phyloP scores from a whole-genome alignment of 768 basidiomycete species.

The Crucibulum laeve region DNA sequence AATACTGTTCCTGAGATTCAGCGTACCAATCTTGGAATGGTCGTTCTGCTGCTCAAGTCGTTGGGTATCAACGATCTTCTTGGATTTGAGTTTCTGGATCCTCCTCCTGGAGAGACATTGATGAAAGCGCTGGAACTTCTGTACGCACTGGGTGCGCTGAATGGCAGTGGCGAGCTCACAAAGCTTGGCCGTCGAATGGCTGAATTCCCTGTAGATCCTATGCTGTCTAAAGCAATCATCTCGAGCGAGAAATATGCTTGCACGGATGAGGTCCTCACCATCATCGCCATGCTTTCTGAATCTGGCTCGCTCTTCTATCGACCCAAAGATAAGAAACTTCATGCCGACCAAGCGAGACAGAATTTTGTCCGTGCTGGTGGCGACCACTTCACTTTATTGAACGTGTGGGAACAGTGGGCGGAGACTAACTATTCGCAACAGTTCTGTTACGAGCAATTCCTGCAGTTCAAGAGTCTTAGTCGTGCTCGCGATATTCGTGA shows the following conservation, averaged over 20 bases:
- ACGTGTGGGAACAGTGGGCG: constrained; percentile 99
- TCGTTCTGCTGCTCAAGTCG: constrained; percentile 91
- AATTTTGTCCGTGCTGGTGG: constrained; percentile 96
- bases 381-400: constrained; percentile 95
- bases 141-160: constrained; percentile 94
- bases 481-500: constrained; percentile 95
- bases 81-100: constrained; percentile 98
- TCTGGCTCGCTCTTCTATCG: constrained; percentile 93
- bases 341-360: constrained; percentile 96
- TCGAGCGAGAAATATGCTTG: constrained; percentile 91
- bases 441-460: constrained; percentile 93
- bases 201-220: constrained; percentile 98
- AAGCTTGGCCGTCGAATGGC: constrained; percentile 97
- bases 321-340: constrained; percentile 96
- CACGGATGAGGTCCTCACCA: constrained; percentile 97
- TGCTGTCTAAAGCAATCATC: constrained; percentile 94
- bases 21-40: constrained; percentile 95
- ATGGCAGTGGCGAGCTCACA: constrained; percentile 96
- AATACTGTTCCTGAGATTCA: constrained; percentile 99
- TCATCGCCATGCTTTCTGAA: constrained; percentile 96
- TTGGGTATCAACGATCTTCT: constrained; percentile 98
- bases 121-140: constrained; percentile 91
- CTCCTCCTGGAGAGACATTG: constrained; percentile 95
- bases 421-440: constrained; percentile 97
- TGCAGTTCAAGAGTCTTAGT: constrained; percentile 92